Conservation (phyloP, 768 basidiomycete species). For the Baorangia bicolor region DNA sequence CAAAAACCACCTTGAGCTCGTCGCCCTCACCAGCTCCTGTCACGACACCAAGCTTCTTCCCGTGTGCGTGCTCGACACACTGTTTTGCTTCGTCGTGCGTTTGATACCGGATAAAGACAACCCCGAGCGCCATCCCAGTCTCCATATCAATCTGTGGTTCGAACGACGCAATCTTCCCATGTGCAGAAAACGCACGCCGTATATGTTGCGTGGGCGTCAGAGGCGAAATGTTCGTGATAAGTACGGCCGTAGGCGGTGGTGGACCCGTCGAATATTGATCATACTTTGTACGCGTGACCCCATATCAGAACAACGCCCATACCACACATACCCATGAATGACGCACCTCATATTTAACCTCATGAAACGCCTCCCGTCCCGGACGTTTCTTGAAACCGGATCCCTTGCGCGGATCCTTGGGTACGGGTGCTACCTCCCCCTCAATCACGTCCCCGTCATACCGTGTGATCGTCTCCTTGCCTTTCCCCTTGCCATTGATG, state of each 20-base stretch:
- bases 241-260: slow-evolving; percentile 71
- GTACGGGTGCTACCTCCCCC: slow-evolving; percentile 39
- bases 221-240: slow-evolving; percentile 69
- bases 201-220: slow-evolving; percentile 68
- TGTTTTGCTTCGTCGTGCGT: slow-evolving; percentile 65
- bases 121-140: slow-evolving; percentile 81
- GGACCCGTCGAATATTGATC: slow-evolving; percentile 70
- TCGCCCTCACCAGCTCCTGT: slow-evolving; percentile 46
- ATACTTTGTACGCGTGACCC: slow-evolving; percentile 47
- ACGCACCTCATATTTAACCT: slow-evolving; percentile 57
- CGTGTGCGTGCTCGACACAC: slow-evolving; percentile 68
- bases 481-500: slow-evolving; percentile 63
- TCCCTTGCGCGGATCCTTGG: slow-evolving; percentile 56
- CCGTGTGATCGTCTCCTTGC: slow-evolving; percentile 54
- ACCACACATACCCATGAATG: background rate
- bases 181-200: slow-evolving; percentile 57
- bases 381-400: slow-evolving; percentile 35
- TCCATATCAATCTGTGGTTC: slow-evolving; percentile 77
- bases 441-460: slow-evolving; percentile 56
- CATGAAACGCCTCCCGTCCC: slow-evolving; percentile 41
- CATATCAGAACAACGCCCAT: slow-evolving; percentile 3
- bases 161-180: slow-evolving; percentile 64
- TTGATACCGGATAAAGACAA: slow-evolving; percentile 70
- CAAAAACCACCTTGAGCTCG: slow-evolving; percentile 74
- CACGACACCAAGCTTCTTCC: slow-evolving; percentile 54